Conservation (phyloP, 768 basidiomycete genomes). For the Tulasnella sp. region DNA sequence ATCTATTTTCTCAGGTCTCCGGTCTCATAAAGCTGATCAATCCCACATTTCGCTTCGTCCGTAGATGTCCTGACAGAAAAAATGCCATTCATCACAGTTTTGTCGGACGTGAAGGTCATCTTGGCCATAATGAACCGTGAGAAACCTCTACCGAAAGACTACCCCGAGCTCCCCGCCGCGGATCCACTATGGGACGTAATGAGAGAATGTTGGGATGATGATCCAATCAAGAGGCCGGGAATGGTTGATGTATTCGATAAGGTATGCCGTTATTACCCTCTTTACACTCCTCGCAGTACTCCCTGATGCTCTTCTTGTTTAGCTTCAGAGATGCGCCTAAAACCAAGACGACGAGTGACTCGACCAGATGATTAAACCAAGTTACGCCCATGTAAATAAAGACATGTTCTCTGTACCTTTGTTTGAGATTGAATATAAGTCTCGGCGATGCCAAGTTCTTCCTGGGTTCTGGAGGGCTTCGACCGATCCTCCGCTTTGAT, state of each 20-base stretch:
- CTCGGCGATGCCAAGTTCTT: too few relatives aligned
- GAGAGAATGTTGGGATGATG: not conserved
- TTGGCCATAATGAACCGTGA: not conserved
- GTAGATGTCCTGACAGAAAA: slow-evolving; percentile 5
- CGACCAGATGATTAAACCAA: too few relatives aligned
- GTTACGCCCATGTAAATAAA: too few relatives aligned
- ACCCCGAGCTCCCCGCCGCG: not conserved
- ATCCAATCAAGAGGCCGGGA: slow-evolving; percentile 1
- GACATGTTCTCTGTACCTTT: too few relatives aligned
- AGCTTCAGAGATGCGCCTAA: too few relatives aligned
- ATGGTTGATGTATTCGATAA: not conserved
- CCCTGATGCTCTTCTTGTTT: too few relatives aligned
- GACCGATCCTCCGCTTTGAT: too few relatives aligned
- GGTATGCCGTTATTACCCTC: too few relatives aligned
- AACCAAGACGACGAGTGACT: too few relatives aligned
- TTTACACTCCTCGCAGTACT: too few relatives aligned
- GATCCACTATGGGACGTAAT: slow-evolving; percentile 1
- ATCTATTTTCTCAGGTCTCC: not conserved
- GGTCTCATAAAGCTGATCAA: not conserved
- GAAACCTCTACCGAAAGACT: not conserved
- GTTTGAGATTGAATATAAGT: too few relatives aligned
- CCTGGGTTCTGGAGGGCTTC: too few relatives aligned
- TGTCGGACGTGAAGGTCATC: not conserved
- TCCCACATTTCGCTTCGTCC: not conserved
- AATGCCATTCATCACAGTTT: not conserved